Evolutionary conservation across 768 basidiomycete genomes (phyloP), one percentile per base, ranked within the genome.

Genomic region (Hysterangium stoloniferum): DNA sequence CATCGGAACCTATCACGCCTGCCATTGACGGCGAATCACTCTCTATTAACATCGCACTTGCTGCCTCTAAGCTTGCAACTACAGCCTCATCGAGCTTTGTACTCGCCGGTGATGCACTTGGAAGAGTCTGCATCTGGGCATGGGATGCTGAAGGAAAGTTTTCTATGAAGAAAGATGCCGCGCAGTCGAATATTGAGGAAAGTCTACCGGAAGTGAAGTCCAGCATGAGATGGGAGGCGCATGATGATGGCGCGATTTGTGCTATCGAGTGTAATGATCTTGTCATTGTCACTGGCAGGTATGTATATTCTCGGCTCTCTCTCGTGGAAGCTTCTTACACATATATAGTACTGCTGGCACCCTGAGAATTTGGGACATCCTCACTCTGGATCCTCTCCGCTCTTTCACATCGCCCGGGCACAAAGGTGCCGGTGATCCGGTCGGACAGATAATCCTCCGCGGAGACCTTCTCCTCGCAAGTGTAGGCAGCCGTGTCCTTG

Each of bases 101-200:
- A 28, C 57, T 88, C 7, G 68, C 67, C 1, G 87, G 88, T 2
- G 83, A 89, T 59, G 65, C 68, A 20, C 67, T 85, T 22, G 87
- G 87, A 1, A 78, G 70, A 35, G 64, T 88, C 37, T 77, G 71
- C 49, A 64, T 86, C 4, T 87, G 82, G 58, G 70, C 76, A 31
- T 84, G 77, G 75, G 54, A 50, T 29, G 34, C 31, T 17, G 40
- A 52, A 27, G 50, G 25, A 15, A 9, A 15, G 22, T 17, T 9
- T 9, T 29, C 7, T 20, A n/a, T 6, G n/a, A n/a, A n/a, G n/a
- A n/a, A n/a, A n/a, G n/a, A n/a, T n/a, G n/a, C n/a, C n/a, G n/a
- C 32, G 19, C 17, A 11, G 17, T 20, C 37, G 28, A 17, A 49
- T 11, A 19, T 11, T 5, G 11, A 17, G 19, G 31, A 22, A 32